phyloP scores from a whole-genome alignment of 495 filamentous ascomycete genomes.

The Talaromyces trachyspermus region DNA sequence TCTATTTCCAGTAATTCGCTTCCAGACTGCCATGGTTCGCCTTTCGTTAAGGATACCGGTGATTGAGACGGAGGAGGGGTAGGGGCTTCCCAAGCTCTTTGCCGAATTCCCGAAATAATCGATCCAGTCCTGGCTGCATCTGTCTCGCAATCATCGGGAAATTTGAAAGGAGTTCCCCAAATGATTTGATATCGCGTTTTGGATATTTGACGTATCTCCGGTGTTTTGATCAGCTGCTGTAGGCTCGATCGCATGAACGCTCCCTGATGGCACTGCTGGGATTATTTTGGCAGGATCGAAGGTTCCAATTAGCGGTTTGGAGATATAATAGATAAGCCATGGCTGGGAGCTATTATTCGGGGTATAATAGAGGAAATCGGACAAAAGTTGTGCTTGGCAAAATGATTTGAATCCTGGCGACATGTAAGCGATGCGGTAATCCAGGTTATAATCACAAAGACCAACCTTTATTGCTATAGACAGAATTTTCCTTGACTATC shows the following conservation, averaged over 20 bases:
- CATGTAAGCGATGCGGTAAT: conserved; percentile 12
- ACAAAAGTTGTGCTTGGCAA: conserved; percentile 81
- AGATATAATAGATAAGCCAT: conserved; percentile 98
- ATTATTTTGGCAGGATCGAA: conserved; percentile 66
- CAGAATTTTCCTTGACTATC: conserved; percentile 85
- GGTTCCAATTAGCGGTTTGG: conserved; percentile 77
- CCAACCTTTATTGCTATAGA: conserved; percentile 93
- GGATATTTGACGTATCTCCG: conserved; percentile 34
- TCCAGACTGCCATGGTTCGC: conserved; percentile 20
- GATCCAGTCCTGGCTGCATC: conserved; percentile 89
- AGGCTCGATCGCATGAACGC: conserved; percentile 20
- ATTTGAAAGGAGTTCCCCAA: conserved; percentile 82
- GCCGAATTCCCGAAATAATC: conserved; percentile 83
- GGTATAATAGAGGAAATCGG: conserved; percentile 81
- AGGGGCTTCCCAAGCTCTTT: conserved; percentile 77
- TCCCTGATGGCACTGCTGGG: conserved; percentile 49
- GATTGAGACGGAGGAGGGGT: conserved; percentile 66
- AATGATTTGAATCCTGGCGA: conserved; percentile 78
- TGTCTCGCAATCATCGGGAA: conserved; percentile 97
- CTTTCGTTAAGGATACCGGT: conserved; percentile 26
- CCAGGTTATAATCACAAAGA: neutral
- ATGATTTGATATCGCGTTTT: conserved; percentile 87
- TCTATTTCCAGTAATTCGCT: conserved; percentile 28
- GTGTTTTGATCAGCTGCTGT: conserved; percentile 28
- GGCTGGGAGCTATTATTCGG: conserved; percentile 73